These are phyloP conservation scores for Orbilia brochopaga DNA, from an alignment of 2,329 filamentous ascomycete species.

Conservation along the genomic window DNA sequence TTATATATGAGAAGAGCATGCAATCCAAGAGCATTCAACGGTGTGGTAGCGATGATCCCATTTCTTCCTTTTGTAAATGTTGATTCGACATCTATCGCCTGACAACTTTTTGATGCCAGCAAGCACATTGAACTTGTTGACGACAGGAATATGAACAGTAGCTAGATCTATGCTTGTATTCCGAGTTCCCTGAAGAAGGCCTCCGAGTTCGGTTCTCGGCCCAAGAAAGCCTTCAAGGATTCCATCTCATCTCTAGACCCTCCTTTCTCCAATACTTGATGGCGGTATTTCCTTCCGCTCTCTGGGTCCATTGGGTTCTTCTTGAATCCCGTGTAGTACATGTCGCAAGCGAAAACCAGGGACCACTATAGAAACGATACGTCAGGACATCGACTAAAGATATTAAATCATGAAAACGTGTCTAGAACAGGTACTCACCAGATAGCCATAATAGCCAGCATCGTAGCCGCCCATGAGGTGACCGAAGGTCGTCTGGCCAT, in stretches of 20 bases:
- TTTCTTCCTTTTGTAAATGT: too few relatives aligned
- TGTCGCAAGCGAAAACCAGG: slow-evolving; percentile 81
- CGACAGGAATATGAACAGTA: too few relatives aligned
- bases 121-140: too few relatives aligned
- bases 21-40: too few relatives aligned
- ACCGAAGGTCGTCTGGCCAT: slow-evolving; percentile 79
- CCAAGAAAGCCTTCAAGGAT: slow-evolving; percentile 77
- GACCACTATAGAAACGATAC: slow-evolving; percentile 61
- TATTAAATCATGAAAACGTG: slow-evolving; percentile 59
- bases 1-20: too few relatives aligned
- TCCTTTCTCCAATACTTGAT: slow-evolving; percentile 77
- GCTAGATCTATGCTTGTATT: slow-evolving; percentile 52
- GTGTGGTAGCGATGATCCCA: too few relatives aligned
- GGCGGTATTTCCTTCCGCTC: slow-evolving; percentile 76
- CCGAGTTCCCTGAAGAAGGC: slow-evolving; percentile 82
- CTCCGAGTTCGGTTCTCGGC: slow-evolving; percentile 75
- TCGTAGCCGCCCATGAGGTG: slow-evolving; percentile 85
- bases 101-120: too few relatives aligned
- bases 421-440: slow-evolving; percentile 55
- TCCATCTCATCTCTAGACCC: slow-evolving; percentile 82
- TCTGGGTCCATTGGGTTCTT: slow-evolving; percentile 76
- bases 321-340: slow-evolving; percentile 83
- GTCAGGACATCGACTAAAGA: not conserved
- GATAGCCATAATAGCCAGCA: slow-evolving; percentile 79
- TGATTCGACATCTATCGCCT: too few relatives aligned